These are phyloP conservation scores for Ceratocystis lukuohia DNA, from an alignment of 2,329 filamentous ascomycete species.

Conservation along the genomic window DNA sequence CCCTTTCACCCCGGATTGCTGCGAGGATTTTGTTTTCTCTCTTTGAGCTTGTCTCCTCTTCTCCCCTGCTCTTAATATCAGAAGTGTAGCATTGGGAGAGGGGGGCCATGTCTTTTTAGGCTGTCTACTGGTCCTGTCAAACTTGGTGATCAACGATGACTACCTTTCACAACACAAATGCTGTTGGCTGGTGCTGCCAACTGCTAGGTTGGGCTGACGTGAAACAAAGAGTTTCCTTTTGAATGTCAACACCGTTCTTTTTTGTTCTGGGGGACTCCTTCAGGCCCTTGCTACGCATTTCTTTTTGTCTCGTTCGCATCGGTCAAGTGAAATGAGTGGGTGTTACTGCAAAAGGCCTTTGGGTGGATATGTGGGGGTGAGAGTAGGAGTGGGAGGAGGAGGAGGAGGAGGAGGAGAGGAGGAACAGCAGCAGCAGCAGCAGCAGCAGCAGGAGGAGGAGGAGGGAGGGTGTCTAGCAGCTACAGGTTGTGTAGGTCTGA, in stretches of 20 bases:
- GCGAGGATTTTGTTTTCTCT: slow-evolving; percentile 3
- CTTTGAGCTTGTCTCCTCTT: background rate
- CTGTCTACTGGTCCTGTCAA: slow-evolving; percentile 4
- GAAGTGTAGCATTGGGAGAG: background rate
- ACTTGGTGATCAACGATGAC: background rate
- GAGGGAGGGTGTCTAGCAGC: background rate
- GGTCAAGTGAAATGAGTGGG: background rate
- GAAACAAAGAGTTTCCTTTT: background rate
- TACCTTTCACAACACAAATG: background rate
- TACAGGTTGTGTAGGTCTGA: background rate
- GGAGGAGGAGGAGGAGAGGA: background rate
- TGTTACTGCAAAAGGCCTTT: background rate
- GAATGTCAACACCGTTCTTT: background rate
- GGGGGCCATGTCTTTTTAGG: background rate
- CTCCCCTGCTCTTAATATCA: slow-evolving; percentile 7
- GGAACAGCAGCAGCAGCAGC: background rate
- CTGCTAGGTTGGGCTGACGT: background rate
- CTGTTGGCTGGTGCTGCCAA: background rate
- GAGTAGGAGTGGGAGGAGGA: too few relatives aligned
- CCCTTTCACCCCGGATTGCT: background rate
- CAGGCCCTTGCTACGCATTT: too few relatives aligned
- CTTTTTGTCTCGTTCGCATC: background rate
- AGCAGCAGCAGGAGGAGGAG: background rate
- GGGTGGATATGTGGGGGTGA: background rate
- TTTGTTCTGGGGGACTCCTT: too few relatives aligned